phyloP scores from a whole-genome alignment of 805 yeast genomes.

The Brettanomyces anomalus region DNA sequence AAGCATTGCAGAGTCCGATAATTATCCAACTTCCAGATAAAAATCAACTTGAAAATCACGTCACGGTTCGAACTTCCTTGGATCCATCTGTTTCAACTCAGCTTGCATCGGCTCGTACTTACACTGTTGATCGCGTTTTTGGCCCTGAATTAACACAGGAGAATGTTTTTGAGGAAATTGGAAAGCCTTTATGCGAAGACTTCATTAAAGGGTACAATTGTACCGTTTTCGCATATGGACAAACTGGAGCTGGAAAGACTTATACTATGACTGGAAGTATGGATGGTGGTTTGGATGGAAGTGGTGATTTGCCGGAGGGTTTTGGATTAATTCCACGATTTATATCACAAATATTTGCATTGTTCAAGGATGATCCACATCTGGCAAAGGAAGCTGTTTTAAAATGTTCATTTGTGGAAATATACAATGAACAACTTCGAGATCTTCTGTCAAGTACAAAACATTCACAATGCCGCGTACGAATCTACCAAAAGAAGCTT shows the following conservation, averaged over 20 bases:
- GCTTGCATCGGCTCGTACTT: constrained; percentile 25
- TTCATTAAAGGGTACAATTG: constrained; percentile 45
- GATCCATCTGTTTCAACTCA: constrained; percentile 1
- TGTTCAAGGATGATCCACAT: constrained; percentile 4
- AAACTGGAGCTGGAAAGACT: constrained; percentile 55
- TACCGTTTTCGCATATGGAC: constrained; percentile 51
- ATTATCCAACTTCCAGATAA: constrained; percentile 38
- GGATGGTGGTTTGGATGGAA: constrained; percentile 7
- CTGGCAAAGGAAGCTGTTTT: constrained; percentile 33
- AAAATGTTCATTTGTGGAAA: constrained; percentile 45
- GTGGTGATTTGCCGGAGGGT: constrained; percentile 17
- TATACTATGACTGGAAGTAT: constrained; percentile 46
- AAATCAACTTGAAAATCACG: not conserved
- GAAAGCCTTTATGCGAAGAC: constrained; percentile 38
- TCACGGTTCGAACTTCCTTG: constrained; percentile 1
- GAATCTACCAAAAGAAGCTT: constrained; percentile 29
- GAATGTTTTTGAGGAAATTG: constrained; percentile 35
- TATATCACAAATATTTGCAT: constrained; percentile 30
- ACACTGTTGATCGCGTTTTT: constrained; percentile 46
- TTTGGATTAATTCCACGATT: constrained; percentile 47
- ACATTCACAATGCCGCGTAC: constrained; percentile 19
- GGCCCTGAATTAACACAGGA: constrained; percentile 46
- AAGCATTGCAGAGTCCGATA: constrained; percentile 34
- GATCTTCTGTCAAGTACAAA: constrained; percentile 36
- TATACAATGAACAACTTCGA: constrained; percentile 34